A percentile compares a stretch with the other conserved stretches of the same genome.
These are phyloP conservation scores for Linnemannia zychae DNA, from an alignment of 192 early-diverging fungal genomes.

Conservation along the genomic window DNA sequence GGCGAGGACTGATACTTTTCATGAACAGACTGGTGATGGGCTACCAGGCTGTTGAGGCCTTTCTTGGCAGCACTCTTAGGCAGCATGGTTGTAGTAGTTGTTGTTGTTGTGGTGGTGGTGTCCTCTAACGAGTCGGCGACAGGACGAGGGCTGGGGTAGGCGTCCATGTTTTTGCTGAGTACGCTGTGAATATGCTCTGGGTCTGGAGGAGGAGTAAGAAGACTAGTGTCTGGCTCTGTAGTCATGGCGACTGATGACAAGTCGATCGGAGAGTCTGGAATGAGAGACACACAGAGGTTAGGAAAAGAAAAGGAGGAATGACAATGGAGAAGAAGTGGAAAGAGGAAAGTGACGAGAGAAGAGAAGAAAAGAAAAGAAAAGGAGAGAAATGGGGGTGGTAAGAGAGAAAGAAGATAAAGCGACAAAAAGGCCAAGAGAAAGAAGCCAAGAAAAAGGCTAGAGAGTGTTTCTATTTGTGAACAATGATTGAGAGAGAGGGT, in stretches of 20 bases:
- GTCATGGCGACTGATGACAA: neutral
- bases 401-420: neutral
- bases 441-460: neutral
- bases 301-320: constrained; percentile 4
- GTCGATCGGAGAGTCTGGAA: neutral
- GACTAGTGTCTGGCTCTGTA: constrained; percentile 9
- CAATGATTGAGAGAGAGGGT: too few relatives aligned
- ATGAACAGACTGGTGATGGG: constrained; percentile 29
- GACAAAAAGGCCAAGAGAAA: neutral
- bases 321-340: neutral
- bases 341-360: neutral
- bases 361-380: neutral
- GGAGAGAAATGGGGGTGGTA: neutral
- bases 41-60: constrained; percentile 12
- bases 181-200: neutral
- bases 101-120: constrained; percentile 24
- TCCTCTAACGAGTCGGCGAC: constrained; percentile 35
- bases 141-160: neutral
- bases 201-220: constrained; percentile 39
- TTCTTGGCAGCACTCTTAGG: constrained; percentile 8
- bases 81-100: constrained; percentile 13
- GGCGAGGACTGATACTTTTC: constrained; percentile 12
- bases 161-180: constrained; percentile 19
- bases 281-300: neutral
- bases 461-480: too few relatives aligned